These are phyloP conservation scores for Sorghum bicolor DNA, from an alignment of 176 grass and related monocot genomes.

Conservation along the genomic window Sorghum_bicolor_NCBIv3 NC_012870.2:77559001-77559500, in stretches of 20 bases:
- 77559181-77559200: neutral
- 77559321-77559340: neutral
- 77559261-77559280: constrained; percentile 96
- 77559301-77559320: constrained; percentile 14
- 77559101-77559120: constrained; percentile 46
- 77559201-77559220: neutral
- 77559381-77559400: neutral
- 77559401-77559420: neutral
- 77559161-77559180: constrained; percentile 46
- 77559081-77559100: neutral
- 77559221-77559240: constrained; percentile 41
- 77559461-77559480: neutral
- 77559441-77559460: neutral
- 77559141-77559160: constrained; percentile 92
- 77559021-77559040: no score
- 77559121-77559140: constrained; percentile 48
- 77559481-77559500: neutral
- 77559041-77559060: no score
- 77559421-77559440: neutral
- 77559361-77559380: neutral
- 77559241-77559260: constrained; percentile 90
- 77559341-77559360: neutral
- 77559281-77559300: constrained; percentile 93
- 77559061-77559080: no score
- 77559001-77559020: no score